These are phyloP conservation scores for Penicillium verhagenii DNA, from an alignment of 495 filamentous ascomycete genomes.

Conservation along the genomic window DNA sequence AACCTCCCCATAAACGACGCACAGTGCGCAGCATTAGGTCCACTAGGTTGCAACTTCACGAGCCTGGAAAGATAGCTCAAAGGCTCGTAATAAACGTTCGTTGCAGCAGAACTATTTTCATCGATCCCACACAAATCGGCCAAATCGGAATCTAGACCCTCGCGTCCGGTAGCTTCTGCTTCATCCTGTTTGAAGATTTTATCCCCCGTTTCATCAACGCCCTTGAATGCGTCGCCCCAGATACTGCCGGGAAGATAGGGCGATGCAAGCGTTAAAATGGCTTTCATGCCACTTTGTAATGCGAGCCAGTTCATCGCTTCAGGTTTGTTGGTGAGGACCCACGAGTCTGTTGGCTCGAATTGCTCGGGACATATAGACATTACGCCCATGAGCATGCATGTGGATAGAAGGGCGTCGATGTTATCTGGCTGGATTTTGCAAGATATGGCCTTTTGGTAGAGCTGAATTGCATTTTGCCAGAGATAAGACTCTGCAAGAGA, in stretches of 20 bases:
- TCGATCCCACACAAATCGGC: slow-evolving; percentile 39
- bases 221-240: slow-evolving; percentile 30
- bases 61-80: slow-evolving; percentile 32
- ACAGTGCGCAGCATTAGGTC: slow-evolving; percentile 20
- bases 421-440: slow-evolving; percentile 28
- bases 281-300: slow-evolving; percentile 39
- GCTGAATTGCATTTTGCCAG: slow-evolving; percentile 36
- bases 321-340: slow-evolving; percentile 37
- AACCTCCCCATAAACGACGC: slow-evolving; percentile 34
- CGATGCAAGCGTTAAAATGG: slow-evolving; percentile 28
- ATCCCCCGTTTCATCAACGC: slow-evolving; percentile 19
- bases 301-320: slow-evolving; percentile 44
- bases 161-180: slow-evolving; percentile 31
- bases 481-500: slow-evolving; percentile 40
- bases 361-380: slow-evolving; percentile 37
- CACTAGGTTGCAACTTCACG: slow-evolving; percentile 19
- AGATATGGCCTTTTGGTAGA: slow-evolving; percentile 29
- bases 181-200: slow-evolving; percentile 20
- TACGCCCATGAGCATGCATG: slow-evolving; percentile 40
- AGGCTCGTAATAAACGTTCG: slow-evolving; percentile 39
- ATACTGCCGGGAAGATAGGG: slow-evolving; percentile 36
- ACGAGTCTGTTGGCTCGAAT: slow-evolving; percentile 38
- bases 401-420: slow-evolving; percentile 38
- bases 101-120: slow-evolving; percentile 30
- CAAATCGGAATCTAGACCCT: slow-evolving; percentile 33